These are phyloP conservation scores for Solanum stenotomum DNA, from an alignment of 257 asterid species.

Conservation along the genomic window DNA sequence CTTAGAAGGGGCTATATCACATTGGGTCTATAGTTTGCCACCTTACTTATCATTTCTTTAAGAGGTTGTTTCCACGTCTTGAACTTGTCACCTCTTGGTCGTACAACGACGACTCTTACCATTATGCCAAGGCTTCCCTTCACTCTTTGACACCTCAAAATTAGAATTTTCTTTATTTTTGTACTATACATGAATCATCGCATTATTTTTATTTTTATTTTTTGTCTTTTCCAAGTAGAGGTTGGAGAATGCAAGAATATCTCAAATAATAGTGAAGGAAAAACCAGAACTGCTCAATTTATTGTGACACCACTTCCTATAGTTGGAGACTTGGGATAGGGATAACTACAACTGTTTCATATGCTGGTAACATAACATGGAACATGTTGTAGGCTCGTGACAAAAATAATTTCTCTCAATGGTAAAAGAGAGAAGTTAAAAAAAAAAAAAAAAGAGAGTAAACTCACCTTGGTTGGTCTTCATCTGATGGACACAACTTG, in stretches of 20 bases:
- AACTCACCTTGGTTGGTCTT: neutral
- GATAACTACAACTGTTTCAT: neutral
- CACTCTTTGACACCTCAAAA: neutral
- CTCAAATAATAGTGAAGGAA: neutral
- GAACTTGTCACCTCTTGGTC: neutral
- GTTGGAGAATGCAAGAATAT: neutral
- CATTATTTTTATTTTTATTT: neutral
- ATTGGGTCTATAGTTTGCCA: neutral
- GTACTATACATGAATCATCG: neutral
- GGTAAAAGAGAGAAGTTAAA: neutral
- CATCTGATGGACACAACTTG: neutral
- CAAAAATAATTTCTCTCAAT: neutral
- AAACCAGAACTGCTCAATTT: neutral
- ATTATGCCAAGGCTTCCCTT: neutral
- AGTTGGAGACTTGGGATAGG: neutral
- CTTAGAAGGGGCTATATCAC: neutral
- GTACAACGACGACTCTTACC: neutral
- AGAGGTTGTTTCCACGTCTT: neutral
- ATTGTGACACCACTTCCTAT: neutral
- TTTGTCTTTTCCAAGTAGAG: neutral
- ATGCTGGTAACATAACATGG: neutral
- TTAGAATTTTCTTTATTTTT: neutral
- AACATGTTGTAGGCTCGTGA: neutral
- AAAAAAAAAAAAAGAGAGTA: neutral
- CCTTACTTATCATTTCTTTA: neutral